Conservation (phyloP, 345 rosid species). For the Eucalyptus erythrocorys region DNA sequence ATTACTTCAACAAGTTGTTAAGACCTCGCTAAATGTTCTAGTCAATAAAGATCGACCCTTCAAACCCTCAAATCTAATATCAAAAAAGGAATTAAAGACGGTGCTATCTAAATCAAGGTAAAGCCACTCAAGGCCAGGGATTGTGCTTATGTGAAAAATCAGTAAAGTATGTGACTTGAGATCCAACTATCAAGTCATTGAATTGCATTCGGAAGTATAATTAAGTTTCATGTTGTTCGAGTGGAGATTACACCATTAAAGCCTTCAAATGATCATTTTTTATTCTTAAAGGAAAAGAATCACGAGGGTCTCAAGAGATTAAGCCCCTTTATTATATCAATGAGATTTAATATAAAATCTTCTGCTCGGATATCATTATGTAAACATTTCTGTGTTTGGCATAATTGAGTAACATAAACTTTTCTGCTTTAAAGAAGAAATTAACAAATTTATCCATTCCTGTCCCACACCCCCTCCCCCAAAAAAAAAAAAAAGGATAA, state of each 20-base stretch:
- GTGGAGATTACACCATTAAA: neutral
- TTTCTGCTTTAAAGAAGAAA: neutral
- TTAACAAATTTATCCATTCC: fast-evolving
- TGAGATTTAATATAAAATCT: neutral
- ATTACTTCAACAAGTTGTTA: neutral
- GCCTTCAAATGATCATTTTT: neutral
- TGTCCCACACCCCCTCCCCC: too few species aligned
- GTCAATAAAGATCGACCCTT: neutral
- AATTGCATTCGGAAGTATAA: fast-evolving
- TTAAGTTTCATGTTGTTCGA: neutral
- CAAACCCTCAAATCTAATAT: neutral
- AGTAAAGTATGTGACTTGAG: neutral
- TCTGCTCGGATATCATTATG: fast-evolving
- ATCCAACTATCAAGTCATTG: neutral
- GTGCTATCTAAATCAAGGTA: fast-evolving
- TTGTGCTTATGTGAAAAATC: neutral
- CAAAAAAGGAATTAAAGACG: neutral
- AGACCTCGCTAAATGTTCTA: neutral
- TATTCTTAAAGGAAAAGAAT: neutral
- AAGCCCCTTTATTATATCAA: neutral
- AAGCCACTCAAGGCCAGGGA: fast-evolving
- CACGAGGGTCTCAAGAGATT: fast-evolving
- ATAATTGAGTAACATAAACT: fast-evolving
- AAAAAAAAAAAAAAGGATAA: fast-evolving
- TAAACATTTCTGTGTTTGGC: fast-evolving